Conservation (phyloP, 208 protist genomes). For the Leishmania braziliensis region DNA sequence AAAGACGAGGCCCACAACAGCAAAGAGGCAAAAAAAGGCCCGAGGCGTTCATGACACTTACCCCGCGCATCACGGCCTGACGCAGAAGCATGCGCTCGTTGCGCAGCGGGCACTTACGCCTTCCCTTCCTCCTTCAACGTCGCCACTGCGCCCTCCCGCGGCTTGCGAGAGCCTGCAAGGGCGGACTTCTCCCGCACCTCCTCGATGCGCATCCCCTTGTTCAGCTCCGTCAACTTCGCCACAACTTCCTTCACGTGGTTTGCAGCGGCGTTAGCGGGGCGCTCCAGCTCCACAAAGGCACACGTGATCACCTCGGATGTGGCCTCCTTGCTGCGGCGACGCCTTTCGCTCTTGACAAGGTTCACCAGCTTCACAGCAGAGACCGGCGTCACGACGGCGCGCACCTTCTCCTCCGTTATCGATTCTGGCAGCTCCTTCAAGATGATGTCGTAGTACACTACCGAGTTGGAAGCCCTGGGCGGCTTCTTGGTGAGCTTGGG, state of each 20-base stretch:
- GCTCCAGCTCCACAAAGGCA: slow-evolving; percentile 80
- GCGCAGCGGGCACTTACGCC: neutral
- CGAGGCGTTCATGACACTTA: neutral
- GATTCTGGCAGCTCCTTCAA: slow-evolving; percentile 60
- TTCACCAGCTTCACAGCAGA: slow-evolving; percentile 43
- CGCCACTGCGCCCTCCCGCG: slow-evolving; percentile 1
- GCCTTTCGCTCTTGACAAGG: slow-evolving; percentile 65
- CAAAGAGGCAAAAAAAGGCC: neutral
- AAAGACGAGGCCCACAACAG: too few species aligned
- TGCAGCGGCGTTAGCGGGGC: slow-evolving; percentile 45
- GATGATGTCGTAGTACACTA: slow-evolving; percentile 82
- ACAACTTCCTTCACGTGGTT: slow-evolving; percentile 48
- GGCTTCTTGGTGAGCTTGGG: neutral
- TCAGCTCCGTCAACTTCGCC: slow-evolving; percentile 30
- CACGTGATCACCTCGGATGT: slow-evolving; percentile 50
- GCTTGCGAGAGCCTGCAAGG: neutral
- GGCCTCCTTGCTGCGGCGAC: slow-evolving; percentile 46
- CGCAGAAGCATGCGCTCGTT: neutral
- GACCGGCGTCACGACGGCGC: slow-evolving; percentile 43
- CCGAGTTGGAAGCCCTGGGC: slow-evolving; percentile 12
- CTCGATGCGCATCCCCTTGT: slow-evolving; percentile 49
- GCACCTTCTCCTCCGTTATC: slow-evolving; percentile 66
- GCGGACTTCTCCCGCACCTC: slow-evolving; percentile 57
- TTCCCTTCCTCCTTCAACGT: slow-evolving; percentile 2
- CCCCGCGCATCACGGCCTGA: neutral